Percentiles rank a stretch among this genome's conserved stretches.
phyloP scores from a whole-genome alignment of 1,284 basidiomycete species.

The Fomitopsis pinicola region DNA sequence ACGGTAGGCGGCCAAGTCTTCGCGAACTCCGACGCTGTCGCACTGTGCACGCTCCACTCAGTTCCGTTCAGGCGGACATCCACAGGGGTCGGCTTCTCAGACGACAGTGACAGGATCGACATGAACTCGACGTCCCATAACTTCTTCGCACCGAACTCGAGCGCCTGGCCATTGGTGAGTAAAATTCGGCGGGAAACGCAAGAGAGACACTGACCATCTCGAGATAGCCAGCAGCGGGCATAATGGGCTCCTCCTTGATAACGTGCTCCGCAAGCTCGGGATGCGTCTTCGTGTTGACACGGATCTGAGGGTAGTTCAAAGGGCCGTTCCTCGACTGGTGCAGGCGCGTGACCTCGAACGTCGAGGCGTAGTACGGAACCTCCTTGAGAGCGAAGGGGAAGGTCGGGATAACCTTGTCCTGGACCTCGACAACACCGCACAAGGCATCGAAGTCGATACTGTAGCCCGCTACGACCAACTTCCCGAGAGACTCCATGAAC shows the following conservation, averaged over 20 bases:
- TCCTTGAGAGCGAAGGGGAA: slow-evolving; percentile 18
- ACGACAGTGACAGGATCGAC: slow-evolving; percentile 22
- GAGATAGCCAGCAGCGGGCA: slow-evolving; percentile 41
- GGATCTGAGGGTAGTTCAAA: slow-evolving; percentile 29
- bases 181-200: neutral
- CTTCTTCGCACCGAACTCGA: slow-evolving; percentile 22
- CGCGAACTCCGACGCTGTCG: neutral
- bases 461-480: slow-evolving; percentile 11
- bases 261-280: slow-evolving; percentile 36
- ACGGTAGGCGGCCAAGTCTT: slow-evolving; percentile 6
- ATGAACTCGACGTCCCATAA: slow-evolving; percentile 22
- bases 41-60: slow-evolving; percentile 25
- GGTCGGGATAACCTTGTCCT: neutral
- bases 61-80: slow-evolving; percentile 23
- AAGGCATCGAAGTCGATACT: slow-evolving; percentile 17
- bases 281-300: slow-evolving; percentile 32
- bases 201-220: slow-evolving; percentile 32
- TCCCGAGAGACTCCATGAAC: slow-evolving; percentile 12
- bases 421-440: neutral
- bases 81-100: slow-evolving; percentile 26
- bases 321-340: slow-evolving; percentile 26
- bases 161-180: slow-evolving; percentile 6
- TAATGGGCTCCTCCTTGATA: slow-evolving; percentile 36
- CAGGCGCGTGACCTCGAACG: slow-evolving; percentile 12
- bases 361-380: slow-evolving; percentile 9